A percentile compares a stretch with the other conserved stretches of the same genome.
Conservation (phyloP, 1,284 basidiomycete genomes). For the Cryptococcus wingfieldii region DNA sequence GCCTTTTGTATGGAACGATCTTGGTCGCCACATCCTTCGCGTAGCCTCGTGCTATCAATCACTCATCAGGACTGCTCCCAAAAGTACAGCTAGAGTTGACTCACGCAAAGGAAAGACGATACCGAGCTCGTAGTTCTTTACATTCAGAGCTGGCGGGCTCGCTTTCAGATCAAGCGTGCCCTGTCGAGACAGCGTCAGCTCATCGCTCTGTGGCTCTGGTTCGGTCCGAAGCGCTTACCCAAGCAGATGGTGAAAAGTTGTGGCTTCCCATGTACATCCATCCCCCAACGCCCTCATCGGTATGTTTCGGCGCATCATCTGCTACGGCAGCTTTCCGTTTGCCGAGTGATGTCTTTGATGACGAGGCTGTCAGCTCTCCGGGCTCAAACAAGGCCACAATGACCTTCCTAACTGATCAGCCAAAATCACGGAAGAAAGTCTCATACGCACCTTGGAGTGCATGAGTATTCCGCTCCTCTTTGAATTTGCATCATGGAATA, state of each 20-base stretch:
- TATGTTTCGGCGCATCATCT: constrained; percentile 17
- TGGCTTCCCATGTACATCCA: constrained; percentile 47
- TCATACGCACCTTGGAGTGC: constrained; percentile 44
- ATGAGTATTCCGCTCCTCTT: constrained; percentile 47
- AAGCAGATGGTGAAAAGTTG: constrained; percentile 44
- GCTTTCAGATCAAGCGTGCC: constrained; percentile 40
- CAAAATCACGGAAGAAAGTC: not conserved
- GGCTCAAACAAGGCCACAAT: constrained; percentile 42
- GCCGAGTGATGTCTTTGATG: constrained; percentile 2
- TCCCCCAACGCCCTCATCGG: constrained; percentile 28
- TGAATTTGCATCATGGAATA: constrained; percentile 46
- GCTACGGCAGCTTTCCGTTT: constrained; percentile 38
- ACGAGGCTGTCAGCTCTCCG: constrained; percentile 7
- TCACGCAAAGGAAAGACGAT: constrained; percentile 45
- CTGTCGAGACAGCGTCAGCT: constrained; percentile 11
- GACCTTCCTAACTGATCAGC: constrained; percentile 23
- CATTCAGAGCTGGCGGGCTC: constrained; percentile 24
- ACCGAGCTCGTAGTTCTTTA: constrained; percentile 47
- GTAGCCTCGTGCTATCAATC: constrained; percentile 23
- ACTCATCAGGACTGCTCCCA: not conserved
- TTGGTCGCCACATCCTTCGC: constrained; percentile 26
- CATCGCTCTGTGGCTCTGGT: not conserved
- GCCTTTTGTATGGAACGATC: constrained; percentile 42
- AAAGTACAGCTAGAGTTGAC: constrained; percentile 1
- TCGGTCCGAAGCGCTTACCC: constrained; percentile 24